Base-by-base conservation (phyloP, 202 grass and related monocot genomes). In the Bolboschoenoplectus hybrid region DNA sequence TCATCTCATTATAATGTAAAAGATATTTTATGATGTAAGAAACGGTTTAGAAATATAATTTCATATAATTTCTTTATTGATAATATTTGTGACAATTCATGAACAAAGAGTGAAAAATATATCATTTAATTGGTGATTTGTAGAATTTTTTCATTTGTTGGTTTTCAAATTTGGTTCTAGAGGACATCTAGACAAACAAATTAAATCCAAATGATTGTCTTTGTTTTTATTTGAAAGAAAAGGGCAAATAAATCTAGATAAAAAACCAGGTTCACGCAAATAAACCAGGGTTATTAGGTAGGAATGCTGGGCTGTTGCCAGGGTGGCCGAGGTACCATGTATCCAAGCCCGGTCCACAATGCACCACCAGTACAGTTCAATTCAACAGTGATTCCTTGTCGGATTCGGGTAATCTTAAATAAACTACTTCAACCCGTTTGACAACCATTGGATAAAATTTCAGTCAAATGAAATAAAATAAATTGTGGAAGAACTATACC, bases 251-350 rank as follows among this genome's bases (percentile, higher is more conserved):
- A 14, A 66, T 49, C 5, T 50, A 66, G n/a, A 41, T 2, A 5
- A 43, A 46, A 81, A 47, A 70, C 11, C 58, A 69, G 16, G 65
- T 70, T 83, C 49, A 17, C 11, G 44, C 57, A 41, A 1, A 46
- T 39, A 32, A 5, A 32, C 44, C 14, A 9, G 46, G 8, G 80
- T 35, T 19, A 84, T 65, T 67, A 69, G 41, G 46, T 35, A 68
- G 43, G 11, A 49, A 17, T 55, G 45, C 46, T 84, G 64, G 46
- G 64, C 63, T 83, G 81, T 44, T 34, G 60, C 80, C 60, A 82
- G 80, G 58, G 17, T 82, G 58, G 80, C 43, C 8, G 36, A 8
- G 55, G 46, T 61, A 34, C 56, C 14, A 80, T 57, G 6, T 3
- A 41, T 80, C 20, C 11, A 66, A 65, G 39, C 58, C 80, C 80